phyloP scores from a whole-genome alignment of 2,329 filamentous ascomycete species.

The Penicillium italicum region DNA sequence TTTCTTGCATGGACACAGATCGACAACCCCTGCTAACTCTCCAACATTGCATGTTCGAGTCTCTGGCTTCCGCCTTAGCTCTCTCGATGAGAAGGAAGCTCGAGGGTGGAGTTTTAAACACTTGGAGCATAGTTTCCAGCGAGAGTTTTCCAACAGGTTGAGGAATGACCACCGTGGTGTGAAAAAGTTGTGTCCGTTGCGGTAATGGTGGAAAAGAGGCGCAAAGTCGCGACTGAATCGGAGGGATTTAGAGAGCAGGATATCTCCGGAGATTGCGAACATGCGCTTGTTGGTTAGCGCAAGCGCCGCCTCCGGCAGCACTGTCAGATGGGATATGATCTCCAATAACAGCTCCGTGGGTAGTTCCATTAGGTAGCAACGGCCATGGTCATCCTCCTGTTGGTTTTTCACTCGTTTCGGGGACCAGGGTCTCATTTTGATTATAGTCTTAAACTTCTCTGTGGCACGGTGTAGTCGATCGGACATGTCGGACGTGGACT shows the following conservation, averaged over 20 bases:
- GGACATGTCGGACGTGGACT: conserved; percentile 24
- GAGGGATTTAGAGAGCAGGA: conserved; percentile 32
- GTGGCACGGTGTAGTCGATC: conserved; percentile 30
- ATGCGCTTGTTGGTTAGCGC: conserved; percentile 41
- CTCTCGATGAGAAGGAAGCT: conserved; percentile 30
- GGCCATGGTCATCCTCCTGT: conserved; percentile 14
- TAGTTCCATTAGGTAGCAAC: conserved; percentile 36
- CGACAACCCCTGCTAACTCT: conserved; percentile 36
- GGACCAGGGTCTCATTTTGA: conserved; percentile 30
- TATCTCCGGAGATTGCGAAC: conserved; percentile 31
- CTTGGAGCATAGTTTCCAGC: conserved; percentile 37
- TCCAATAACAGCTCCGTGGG: conserved; percentile 39
- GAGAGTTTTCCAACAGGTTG: conserved; percentile 34
- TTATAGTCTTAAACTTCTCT: conserved; percentile 29
- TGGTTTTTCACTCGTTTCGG: conserved; percentile 16
- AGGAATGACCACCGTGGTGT: conserved; percentile 39
- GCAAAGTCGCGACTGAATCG: conserved; percentile 40
- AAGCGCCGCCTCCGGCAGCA: conserved; percentile 36
- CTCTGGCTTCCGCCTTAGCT: conserved; percentile 34
- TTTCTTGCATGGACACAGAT: conserved; percentile 41
- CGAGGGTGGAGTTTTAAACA: conserved; percentile 41
- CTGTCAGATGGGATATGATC: conserved; percentile 35
- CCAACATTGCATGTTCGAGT: conserved; percentile 35
- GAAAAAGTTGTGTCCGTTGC: conserved; percentile 35
- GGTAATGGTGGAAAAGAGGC: conserved; percentile 40